Evolutionary conservation across 257 asterid genomes (phyloP).

Genomic region (Henckelia pumila): DNA sequence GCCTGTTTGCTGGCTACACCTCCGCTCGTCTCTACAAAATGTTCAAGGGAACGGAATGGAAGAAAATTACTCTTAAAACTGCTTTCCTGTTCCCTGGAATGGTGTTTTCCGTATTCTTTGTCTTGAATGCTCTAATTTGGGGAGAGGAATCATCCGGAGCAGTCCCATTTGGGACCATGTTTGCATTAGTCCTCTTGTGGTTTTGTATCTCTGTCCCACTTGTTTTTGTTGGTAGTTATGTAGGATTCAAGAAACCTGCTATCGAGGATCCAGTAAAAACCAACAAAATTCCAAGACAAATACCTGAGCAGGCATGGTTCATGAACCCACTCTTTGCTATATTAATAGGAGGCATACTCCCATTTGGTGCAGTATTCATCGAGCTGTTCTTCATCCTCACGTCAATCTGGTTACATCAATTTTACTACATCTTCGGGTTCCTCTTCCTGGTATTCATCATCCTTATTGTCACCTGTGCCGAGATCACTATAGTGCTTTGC

Average conservation of each 20-base stretch:
- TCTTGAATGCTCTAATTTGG: constrained; percentile 82
- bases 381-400: constrained; percentile 90
- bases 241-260: constrained; percentile 75
- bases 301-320: constrained; percentile 87
- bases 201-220: constrained; percentile 86
- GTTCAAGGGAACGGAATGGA: constrained; percentile 93
- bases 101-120: constrained; percentile 57
- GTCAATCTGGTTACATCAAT: constrained; percentile 88
- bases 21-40: constrained; percentile 83
- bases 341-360: constrained; percentile 86
- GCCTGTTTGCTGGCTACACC: constrained; percentile 79
- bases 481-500: constrained; percentile 85
- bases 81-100: constrained; percentile 77
- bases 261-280: constrained; percentile 90
- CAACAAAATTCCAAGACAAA: constrained; percentile 83
- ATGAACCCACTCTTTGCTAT: constrained; percentile 78
- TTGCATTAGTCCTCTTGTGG: constrained; percentile 75
- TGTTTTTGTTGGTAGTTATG: constrained; percentile 77
- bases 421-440: constrained; percentile 87
- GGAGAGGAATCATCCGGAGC: constrained; percentile 91
- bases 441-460: constrained; percentile 76
- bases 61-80: constrained; percentile 72
- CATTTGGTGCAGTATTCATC: constrained; percentile 89
- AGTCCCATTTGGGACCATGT: constrained; percentile 89
- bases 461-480: constrained; percentile 80